Conservation (phyloP, 2,329 filamentous ascomycete genomes). For the Pestalotiopsis sp. region DNA sequence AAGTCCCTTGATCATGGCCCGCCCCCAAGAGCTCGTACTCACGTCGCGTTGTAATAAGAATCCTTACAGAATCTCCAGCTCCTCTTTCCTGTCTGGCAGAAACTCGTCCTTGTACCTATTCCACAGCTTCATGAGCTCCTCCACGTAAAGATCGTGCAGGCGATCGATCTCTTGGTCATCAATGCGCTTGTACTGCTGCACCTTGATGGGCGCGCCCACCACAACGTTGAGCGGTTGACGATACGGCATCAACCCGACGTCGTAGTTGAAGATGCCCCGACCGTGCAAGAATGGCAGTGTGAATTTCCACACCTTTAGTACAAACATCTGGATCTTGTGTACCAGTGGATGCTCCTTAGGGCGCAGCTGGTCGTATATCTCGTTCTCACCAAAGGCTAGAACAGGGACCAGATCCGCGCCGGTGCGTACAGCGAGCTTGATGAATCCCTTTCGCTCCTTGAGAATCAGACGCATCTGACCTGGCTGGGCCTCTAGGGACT, state of each 20-base stretch:
- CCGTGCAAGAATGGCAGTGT: constrained; percentile 90
- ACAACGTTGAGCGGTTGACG: constrained; percentile 85
- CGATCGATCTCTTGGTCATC: constrained; percentile 75
- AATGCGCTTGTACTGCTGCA: constrained; percentile 63
- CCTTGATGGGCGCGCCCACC: constrained; percentile 77
- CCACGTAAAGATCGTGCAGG: constrained; percentile 76
- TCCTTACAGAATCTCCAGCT: constrained; percentile 61
- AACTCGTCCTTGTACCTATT: constrained; percentile 78
- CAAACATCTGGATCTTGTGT: constrained; percentile 76
- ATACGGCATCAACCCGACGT: constrained; percentile 95
- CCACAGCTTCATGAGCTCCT: constrained; percentile 73
- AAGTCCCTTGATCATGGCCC: too few species aligned
- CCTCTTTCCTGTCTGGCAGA: constrained; percentile 59
- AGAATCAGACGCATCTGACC: constrained; percentile 76
- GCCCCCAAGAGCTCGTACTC: background rate
- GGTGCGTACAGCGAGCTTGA: constrained; percentile 87
- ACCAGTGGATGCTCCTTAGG: constrained; percentile 75
- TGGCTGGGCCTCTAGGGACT: constrained; percentile 86
- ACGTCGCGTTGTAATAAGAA: background rate
- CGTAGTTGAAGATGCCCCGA: constrained; percentile 93
- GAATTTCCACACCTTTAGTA: constrained; percentile 87
- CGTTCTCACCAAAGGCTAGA: constrained; percentile 91
- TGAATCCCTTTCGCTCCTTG: constrained; percentile 82
- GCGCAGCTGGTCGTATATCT: constrained; percentile 88
- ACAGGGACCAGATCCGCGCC: constrained; percentile 95